Percentiles rank a stretch among this genome's conserved stretches.
phyloP scores from a whole-genome alignment of 495 filamentous ascomycete species.

The Aspergillus steynii region DNA sequence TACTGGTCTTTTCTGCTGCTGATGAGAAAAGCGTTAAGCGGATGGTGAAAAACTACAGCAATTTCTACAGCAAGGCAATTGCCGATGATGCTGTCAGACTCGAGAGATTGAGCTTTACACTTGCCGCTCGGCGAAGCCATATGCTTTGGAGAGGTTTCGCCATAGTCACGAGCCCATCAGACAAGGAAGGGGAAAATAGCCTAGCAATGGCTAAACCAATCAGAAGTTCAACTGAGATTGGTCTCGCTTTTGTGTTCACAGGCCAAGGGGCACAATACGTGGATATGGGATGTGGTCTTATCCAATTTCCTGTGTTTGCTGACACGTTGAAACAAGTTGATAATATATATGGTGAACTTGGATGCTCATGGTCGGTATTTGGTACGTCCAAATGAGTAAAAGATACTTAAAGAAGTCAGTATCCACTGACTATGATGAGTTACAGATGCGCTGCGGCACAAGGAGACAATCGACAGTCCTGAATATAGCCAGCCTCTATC shows the following conservation, averaged over 20 bases:
- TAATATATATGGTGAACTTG: constrained; percentile 16
- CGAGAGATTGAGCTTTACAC: no score
- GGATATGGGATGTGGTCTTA: constrained; percentile 36
- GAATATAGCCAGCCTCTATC: constrained; percentile 23
- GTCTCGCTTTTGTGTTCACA: constrained; percentile 37
- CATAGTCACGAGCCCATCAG: neutral
- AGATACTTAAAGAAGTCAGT: neutral
- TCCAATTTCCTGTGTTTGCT: constrained; percentile 25
- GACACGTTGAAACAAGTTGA: constrained; percentile 10
- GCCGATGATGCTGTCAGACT: no score
- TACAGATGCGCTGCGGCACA: constrained; percentile 17
- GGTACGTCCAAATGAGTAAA: neutral
- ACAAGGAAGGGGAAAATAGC: neutral
- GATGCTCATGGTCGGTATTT: constrained; percentile 21
- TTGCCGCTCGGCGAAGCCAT: no score
- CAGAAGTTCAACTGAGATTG: neutral
- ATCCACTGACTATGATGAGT: neutral
- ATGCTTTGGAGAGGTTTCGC: neutral
- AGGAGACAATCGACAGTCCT: constrained; percentile 16
- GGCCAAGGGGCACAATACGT: constrained; percentile 45
- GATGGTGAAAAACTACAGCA: neutral
- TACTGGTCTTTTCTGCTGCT: constrained; percentile 26
- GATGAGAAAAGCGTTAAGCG: constrained; percentile 21
- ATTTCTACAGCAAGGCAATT: neutral
- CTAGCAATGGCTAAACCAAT: neutral